Conservation (phyloP, 2,329 filamentous ascomycete genomes). For the Immersiporthe knoxdaviesiana region DNA sequence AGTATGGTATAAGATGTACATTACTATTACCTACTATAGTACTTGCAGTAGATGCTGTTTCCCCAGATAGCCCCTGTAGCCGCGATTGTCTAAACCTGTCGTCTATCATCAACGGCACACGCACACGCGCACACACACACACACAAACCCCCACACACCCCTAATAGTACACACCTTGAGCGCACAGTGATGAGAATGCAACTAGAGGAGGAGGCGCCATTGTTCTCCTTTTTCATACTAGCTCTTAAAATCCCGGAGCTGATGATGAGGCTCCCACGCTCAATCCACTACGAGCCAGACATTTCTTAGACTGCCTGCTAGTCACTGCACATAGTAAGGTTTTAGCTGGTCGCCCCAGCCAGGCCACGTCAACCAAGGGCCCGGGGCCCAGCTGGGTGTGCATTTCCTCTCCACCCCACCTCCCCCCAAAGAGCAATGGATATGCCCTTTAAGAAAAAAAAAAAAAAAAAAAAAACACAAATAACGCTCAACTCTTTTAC, state of each 20-base stretch:
- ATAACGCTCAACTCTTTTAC: background rate
- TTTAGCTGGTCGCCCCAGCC: background rate
- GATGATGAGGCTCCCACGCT: background rate
- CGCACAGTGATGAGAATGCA: too few species aligned
- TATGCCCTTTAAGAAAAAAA: background rate
- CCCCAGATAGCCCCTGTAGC: background rate
- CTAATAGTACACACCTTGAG: too few species aligned
- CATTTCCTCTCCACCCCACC: background rate
- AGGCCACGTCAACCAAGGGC: background rate
- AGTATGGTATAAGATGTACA: background rate
- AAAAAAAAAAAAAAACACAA: background rate
- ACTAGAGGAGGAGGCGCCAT: background rate
- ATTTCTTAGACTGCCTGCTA: background rate
- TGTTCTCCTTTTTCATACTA: background rate
- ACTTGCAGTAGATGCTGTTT: background rate
- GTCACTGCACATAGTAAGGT: background rate
- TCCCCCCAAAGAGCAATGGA: background rate
- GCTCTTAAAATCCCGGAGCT: background rate
- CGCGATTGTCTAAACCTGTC: background rate
- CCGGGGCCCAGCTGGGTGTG: background rate
- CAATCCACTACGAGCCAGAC: background rate
- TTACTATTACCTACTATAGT: background rate
- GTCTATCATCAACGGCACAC: background rate
- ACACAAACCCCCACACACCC: too few species aligned
- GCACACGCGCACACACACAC: background rate